These are phyloP conservation scores for Dentipellis fragilis DNA, from an alignment of 768 basidiomycete genomes.

Conservation along the genomic window DNA sequence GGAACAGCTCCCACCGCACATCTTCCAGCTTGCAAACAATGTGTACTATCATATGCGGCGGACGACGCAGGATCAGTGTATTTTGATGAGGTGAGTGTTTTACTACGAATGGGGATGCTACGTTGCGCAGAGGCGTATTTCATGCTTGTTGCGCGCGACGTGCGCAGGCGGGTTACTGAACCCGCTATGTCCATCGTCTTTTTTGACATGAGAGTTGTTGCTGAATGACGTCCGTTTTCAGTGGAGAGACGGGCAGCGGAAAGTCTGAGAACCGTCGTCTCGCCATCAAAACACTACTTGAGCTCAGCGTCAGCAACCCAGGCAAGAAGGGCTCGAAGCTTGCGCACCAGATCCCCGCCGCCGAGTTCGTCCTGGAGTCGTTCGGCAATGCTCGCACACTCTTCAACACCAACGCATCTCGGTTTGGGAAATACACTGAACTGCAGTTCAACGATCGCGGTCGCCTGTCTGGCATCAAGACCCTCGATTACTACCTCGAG, in stretches of 20 bases:
- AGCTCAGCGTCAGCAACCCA: conserved; percentile 77
- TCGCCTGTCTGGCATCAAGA: conserved; percentile 81
- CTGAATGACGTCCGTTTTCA: conserved; percentile 21
- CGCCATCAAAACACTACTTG: conserved; percentile 88
- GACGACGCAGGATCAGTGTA: conserved; percentile 86
- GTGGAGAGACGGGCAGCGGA: conserved; percentile 88
- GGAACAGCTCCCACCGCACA: conserved; percentile 65
- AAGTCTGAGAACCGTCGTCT: conserved; percentile 88
- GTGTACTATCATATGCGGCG: conserved; percentile 94
- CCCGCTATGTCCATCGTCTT: no score
- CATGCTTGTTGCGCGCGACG: no score
- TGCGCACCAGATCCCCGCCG: conserved; percentile 75
- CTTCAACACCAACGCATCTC: conserved; percentile 91
- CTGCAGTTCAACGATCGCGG: conserved; percentile 93
- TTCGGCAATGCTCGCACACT: conserved; percentile 91
- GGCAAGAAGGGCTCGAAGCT: conserved; percentile 95
- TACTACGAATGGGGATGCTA: no score
- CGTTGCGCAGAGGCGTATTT: no score
- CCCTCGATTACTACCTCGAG: conserved; percentile 94
- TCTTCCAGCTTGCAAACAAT: conserved; percentile 86
- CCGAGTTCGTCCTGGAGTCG: conserved; percentile 90
- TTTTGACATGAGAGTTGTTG: background rate
- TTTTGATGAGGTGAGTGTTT: conserved; percentile 66
- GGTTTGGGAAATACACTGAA: conserved; percentile 97
- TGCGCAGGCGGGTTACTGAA: no score